Conservation (phyloP, 352 stramenopile species). For the Hyaloperonospora arabidopsidis region DNA sequence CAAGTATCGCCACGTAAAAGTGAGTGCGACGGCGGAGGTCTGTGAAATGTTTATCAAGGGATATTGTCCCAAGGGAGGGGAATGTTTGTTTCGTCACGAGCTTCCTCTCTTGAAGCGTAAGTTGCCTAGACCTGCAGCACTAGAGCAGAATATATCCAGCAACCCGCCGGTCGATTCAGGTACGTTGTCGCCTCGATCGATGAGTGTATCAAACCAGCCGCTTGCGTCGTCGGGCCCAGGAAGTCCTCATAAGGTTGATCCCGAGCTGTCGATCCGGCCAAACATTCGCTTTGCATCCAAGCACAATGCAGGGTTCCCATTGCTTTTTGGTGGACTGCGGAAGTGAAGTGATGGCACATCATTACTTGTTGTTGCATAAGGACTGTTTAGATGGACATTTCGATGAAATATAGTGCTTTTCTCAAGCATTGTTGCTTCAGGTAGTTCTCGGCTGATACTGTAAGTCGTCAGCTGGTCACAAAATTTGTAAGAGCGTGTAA, state of each 20-base stretch:
- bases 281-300: slow-evolving; percentile 64
- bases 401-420: neutral
- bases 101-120: slow-evolving; percentile 27
- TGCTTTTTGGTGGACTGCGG: slow-evolving; percentile 32
- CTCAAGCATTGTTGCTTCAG: too few relatives aligned
- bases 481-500: too few relatives aligned
- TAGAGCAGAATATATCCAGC: slow-evolving; percentile 3
- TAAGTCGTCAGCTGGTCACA: too few relatives aligned
- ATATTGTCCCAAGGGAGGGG: slow-evolving; percentile 47
- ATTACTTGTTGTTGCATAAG: neutral
- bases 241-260: slow-evolving; percentile 13
- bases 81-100: slow-evolving; percentile 60
- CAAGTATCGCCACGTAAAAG: slow-evolving; percentile 78
- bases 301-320: slow-evolving; percentile 35
- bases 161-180: slow-evolving; percentile 21
- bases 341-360: neutral
- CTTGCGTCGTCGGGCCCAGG: slow-evolving; percentile 5
- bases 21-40: slow-evolving; percentile 49
- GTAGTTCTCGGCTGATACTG: too few relatives aligned
- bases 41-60: slow-evolving; percentile 63
- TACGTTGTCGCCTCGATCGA: slow-evolving; percentile 28
- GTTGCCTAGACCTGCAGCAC: neutral
- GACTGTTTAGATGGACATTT: neutral
- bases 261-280: slow-evolving; percentile 48
- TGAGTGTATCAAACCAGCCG: slow-evolving; percentile 7